phyloP scores from a whole-genome alignment of 2,329 filamentous ascomycete species.

The Fusarium pseudocircinatum region DNA sequence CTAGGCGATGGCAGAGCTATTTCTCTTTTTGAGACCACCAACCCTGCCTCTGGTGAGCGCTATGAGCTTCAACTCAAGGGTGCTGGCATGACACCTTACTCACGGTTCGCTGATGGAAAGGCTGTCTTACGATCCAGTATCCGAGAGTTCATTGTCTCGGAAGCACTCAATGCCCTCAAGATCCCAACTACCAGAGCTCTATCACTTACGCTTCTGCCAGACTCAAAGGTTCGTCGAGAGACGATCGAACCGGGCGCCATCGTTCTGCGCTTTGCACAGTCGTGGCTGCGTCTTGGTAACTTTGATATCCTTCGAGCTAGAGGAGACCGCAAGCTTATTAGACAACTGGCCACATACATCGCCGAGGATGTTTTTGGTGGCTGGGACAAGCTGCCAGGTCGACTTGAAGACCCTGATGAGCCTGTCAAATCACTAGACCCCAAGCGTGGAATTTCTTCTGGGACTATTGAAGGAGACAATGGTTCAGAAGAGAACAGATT shows the following conservation, averaged over 20 bases:
- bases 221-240: constrained; percentile 79
- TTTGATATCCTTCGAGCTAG: constrained; percentile 91
- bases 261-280: constrained; percentile 89
- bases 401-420: constrained; percentile 62
- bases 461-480: constrained; percentile 72
- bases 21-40: constrained; percentile 89
- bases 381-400: constrained; percentile 82
- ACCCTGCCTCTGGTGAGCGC: constrained; percentile 72
- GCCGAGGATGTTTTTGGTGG: constrained; percentile 88
- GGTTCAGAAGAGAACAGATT: constrained; percentile 86
- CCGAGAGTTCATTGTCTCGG: constrained; percentile 91
- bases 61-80: constrained; percentile 97
- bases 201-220: constrained; percentile 79
- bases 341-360: constrained; percentile 81
- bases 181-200: constrained; percentile 90
- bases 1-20: constrained; percentile 95
- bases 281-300: constrained; percentile 92
- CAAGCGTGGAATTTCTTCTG: constrained; percentile 62
- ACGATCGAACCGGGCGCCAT: constrained; percentile 89
- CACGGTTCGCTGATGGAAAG: constrained; percentile 94
- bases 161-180: constrained; percentile 83
- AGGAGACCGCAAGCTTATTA: constrained; percentile 78
- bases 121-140: constrained; percentile 93
- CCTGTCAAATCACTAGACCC: constrained; percentile 55
- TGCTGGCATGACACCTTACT: constrained; percentile 92